These are phyloP conservation scores for Daldinia grandis DNA, from an alignment of 495 filamentous ascomycete species.

Conservation along the genomic window DNA sequence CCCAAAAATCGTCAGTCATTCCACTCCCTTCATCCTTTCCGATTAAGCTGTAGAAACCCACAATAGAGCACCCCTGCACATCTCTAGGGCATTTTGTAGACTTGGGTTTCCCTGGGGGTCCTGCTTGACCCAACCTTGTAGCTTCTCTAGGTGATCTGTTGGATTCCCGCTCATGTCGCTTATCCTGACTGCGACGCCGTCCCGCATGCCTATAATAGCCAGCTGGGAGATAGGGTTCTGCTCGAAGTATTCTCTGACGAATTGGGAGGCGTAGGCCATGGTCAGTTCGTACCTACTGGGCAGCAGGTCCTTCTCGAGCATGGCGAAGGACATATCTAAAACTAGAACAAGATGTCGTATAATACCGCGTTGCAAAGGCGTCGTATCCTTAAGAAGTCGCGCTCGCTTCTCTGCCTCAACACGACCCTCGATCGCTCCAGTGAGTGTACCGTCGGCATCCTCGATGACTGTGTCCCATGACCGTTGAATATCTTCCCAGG, in stretches of 20 bases:
- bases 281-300: slow-evolving; percentile 85
- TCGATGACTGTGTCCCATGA: slow-evolving; percentile 59
- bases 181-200: slow-evolving; percentile 85
- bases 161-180: slow-evolving; percentile 93
- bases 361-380: slow-evolving; percentile 92
- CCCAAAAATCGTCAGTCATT: slow-evolving; percentile 23
- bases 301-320: slow-evolving; percentile 93
- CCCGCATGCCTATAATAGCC: slow-evolving; percentile 87
- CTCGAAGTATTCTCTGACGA: slow-evolving; percentile 94
- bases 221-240: slow-evolving; percentile 99
- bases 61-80: slow-evolving; percentile 89
- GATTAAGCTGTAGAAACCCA: slow-evolving; percentile 52
- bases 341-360: slow-evolving; percentile 93
- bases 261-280: slow-evolving; percentile 84
- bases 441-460: slow-evolving; percentile 53
- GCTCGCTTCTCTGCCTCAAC: slow-evolving; percentile 58
- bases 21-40: slow-evolving; percentile 8
- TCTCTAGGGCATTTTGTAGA: slow-evolving; percentile 94
- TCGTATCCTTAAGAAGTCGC: slow-evolving; percentile 83
- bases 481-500: slow-evolving; percentile 59
- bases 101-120: slow-evolving; percentile 90
- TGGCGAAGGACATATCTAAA: slow-evolving; percentile 91
- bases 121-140: slow-evolving; percentile 73
- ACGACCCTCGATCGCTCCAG: slow-evolving; percentile 46
- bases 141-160: slow-evolving; percentile 80